Evolutionary conservation across 306 rosid species (phyloP), one percentile per base, ranked within the genome.

Genomic region (Sphenostylis stenocarpa): DNA sequence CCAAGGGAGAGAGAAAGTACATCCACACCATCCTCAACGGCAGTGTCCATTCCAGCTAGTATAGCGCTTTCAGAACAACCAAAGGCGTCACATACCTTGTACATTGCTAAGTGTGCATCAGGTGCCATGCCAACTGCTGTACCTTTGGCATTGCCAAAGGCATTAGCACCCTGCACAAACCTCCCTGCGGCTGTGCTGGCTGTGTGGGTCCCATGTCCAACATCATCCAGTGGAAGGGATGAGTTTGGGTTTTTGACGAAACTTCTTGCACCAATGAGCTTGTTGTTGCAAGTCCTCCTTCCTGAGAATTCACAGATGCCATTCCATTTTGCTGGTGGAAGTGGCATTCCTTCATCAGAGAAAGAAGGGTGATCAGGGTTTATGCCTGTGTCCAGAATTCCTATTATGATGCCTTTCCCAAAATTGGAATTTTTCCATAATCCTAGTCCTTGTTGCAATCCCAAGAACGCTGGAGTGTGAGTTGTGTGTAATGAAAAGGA

Each of bases 171-270:
- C 9, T 45, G 2, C 0, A 93, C 89, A 0, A 72, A 65, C 17
- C 81, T 72, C 31, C 97, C 97, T 0, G 87, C 91, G 0, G 93
- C 92, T 0, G 89, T 90, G 82, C 88, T 86, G 0, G 96, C 68
- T 0, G 96, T 88, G 89, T 93, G 97, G 5, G 97, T 89, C 34
- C 97, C 97, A 11, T 91, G 98, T 0, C 96, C 96, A 6, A 61
- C 44, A 1, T 75, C 55, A 16, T 93, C 98, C 0, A 51, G 14
- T 1, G 98, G 96, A 20, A 66, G 81, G 11, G 60, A 7, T 16
- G 9, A 8, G 4, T 29, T 43, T 3, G 36, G 2, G 68, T 16
- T 16, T 4, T 52, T 53, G 15, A 68, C 12, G 0, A 91, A 85
- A 34, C 36, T 83, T 26, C 84, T 87, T 0, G 96, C 98, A 3